Evolutionary conservation across 768 basidiomycete species (phyloP).

Genomic region (Kwoniella sp.): DNA sequence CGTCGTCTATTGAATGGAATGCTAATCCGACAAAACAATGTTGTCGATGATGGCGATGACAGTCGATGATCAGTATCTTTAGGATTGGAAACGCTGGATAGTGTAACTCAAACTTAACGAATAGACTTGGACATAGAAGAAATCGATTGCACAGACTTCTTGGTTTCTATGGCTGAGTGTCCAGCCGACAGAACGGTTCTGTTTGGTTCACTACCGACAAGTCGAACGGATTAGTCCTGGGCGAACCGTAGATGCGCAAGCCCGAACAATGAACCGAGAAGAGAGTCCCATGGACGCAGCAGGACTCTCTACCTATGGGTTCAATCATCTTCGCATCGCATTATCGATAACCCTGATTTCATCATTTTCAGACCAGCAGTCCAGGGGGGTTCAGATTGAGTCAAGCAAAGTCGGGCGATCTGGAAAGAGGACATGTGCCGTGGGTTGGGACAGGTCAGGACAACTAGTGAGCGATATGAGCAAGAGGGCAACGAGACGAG

Average conservation of each 20-base stretch:
- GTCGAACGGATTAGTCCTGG: neutral
- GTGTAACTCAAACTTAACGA: too few relatives aligned
- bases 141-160: neutral
- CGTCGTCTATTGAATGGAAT: neutral
- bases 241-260: neutral
- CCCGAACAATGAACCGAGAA: neutral
- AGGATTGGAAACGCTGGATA: too few relatives aligned
- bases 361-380: constrained; percentile 18
- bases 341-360: constrained; percentile 25
- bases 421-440: constrained; percentile 3
- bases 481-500: neutral
- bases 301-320: neutral
- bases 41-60: too few relatives aligned
- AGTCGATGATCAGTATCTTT: too few relatives aligned
- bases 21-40: too few relatives aligned
- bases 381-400: neutral
- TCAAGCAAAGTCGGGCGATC: neutral
- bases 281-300: neutral
- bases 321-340: neutral
- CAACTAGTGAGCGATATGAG: neutral
- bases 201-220: neutral
- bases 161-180: neutral
- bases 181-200: too few relatives aligned
- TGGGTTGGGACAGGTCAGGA: constrained; percentile 6
- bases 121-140: neutral